phyloP scores from a whole-genome alignment of 805 yeast species.

The Ogataea trehalophila region DNA sequence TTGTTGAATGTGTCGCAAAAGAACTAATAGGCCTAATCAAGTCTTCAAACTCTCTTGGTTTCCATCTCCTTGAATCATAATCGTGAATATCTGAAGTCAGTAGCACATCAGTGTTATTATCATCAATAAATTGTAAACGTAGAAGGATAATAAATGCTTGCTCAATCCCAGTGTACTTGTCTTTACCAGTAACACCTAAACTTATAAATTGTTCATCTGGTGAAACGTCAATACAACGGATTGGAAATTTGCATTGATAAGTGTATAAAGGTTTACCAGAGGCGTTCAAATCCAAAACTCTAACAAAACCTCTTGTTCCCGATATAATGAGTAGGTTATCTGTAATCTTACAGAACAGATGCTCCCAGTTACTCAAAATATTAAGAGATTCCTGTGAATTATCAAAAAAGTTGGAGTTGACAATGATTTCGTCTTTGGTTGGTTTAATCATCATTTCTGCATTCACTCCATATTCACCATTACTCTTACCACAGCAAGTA shows the following conservation, averaged over 20 bases:
- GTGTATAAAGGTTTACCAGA: conserved; percentile 64
- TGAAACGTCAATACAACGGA: conserved; percentile 72
- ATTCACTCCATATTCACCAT: conserved; percentile 61
- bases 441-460: conserved; percentile 34
- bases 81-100: not conserved
- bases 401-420: conserved; percentile 26
- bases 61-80: not conserved
- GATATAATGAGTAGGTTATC: conserved; percentile 58
- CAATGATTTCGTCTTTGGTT: conserved; percentile 16
- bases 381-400: conserved; percentile 27
- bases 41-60: conserved; percentile 13
- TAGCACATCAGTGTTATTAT: not conserved
- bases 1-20: conserved; percentile 5
- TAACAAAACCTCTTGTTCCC: conserved; percentile 66
- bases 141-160: conserved; percentile 71
- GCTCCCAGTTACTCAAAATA: conserved; percentile 51
- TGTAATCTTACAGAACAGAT: conserved; percentile 54
- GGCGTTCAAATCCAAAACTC: conserved; percentile 55
- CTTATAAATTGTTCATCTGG: conserved; percentile 62
- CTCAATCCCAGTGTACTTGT: conserved; percentile 59
- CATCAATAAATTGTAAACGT: conserved; percentile 19
- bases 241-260: conserved; percentile 66
- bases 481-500: conserved; percentile 61
- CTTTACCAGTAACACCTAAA: conserved; percentile 79
- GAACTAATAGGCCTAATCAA: conserved; percentile 12